Evolutionary conservation across 2,329 filamentous ascomycete genomes (phyloP), one percentile per base, ranked within the genome.

Genomic region (Stemphylium vesicarium): DNA sequence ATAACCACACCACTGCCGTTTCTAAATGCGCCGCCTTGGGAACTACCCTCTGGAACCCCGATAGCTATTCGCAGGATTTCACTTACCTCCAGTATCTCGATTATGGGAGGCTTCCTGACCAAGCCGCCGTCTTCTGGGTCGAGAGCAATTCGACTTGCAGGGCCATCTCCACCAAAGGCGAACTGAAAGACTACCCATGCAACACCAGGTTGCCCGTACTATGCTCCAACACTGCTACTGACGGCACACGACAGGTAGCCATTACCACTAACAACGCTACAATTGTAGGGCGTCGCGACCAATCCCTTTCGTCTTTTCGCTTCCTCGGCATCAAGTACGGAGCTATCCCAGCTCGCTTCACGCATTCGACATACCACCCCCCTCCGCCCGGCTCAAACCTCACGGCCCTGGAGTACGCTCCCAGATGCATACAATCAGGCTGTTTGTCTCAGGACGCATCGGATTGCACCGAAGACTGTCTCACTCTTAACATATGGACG

Each of bases 301-400:
- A 72, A n/a, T 70, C 77, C 18, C 50, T 33, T 20, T 46, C 41
- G 13, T 77, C 77, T 11, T 84, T 84, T 61, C 80, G 81, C 5
- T 84, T 84, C 60, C 70, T 81, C 15, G 81, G 81, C 13, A 68
- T 84, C 31, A 76, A 79, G 47, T 82, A 82, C 56, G 80, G 79
- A 3, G 59, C 75, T 0, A 72, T 77, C 48, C 79, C 80, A 1
- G 63, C 75, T 48, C 72, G 81, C 15, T 83, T 82, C 62, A 75
- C 74, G 0, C 78, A 83, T 56, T 75, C 80, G 0, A 68, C 70
- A 1, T 80, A 81, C 53, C 57, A 69, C 18, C 76, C 62, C 13
- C 59, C 59, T 3, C 37, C 50, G 31, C 50, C 53, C 11, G 50
- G 33, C 10, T 35, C 39, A 12, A 79, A 80, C 50, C 68, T 79